These are phyloP conservation scores for Baorangia bicolor DNA, from an alignment of 768 basidiomycete species.

Conservation along the genomic window DNA sequence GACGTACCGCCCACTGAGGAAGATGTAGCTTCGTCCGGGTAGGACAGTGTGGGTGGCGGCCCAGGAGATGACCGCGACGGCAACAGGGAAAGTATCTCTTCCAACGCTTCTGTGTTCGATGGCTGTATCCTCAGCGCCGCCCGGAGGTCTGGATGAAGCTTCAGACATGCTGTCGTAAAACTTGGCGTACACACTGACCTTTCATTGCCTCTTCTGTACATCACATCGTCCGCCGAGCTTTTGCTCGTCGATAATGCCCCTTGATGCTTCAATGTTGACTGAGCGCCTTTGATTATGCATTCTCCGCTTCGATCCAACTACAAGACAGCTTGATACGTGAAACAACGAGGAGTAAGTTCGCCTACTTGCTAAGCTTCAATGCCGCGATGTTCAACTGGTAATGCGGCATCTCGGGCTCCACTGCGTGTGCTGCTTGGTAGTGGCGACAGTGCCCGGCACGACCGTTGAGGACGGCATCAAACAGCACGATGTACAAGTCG, in stretches of 20 bases:
- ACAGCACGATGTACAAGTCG: slow-evolving; percentile 43
- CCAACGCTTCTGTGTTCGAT: no score
- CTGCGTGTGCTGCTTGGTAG: no score
- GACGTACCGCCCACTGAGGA: slow-evolving; percentile 26
- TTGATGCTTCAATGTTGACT: slow-evolving; percentile 65
- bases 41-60: slow-evolving; percentile 3
- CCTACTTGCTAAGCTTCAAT: no score
- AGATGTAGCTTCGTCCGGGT: no score
- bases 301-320: slow-evolving; percentile 72
- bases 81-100: no score
- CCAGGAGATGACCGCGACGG: slow-evolving; percentile 21
- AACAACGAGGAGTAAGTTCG: no score
- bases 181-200: no score
- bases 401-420: no score
- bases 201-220: no score
- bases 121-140: no score
- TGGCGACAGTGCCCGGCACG: slow-evolving; percentile 28
- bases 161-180: no score
- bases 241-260: slow-evolving; percentile 67
- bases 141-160: slow-evolving; percentile 48
- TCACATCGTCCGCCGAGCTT: slow-evolving; percentile 60
- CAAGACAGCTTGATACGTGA: slow-evolving; percentile 15
- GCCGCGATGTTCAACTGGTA: slow-evolving; percentile 78
- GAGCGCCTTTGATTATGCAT: slow-evolving; percentile 64
- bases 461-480: slow-evolving; percentile 32